A percentile compares a stretch with the other conserved stretches of the same genome.
These are phyloP conservation scores for Euphorbia peplus DNA, from an alignment of 345 rosid genomes.

Conservation along the genomic window DNA sequence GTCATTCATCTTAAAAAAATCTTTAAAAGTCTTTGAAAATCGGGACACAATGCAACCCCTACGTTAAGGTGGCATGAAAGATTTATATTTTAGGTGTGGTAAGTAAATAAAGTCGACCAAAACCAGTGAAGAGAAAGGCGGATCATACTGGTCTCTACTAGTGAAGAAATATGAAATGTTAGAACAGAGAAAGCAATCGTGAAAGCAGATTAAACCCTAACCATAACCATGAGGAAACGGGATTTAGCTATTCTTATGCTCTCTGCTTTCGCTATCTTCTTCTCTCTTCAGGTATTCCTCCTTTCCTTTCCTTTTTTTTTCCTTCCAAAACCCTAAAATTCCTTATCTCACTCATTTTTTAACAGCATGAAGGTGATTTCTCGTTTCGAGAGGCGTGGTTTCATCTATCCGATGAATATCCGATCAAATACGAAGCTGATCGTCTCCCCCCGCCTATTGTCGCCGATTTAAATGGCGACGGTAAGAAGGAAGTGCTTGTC, in stretches of 20 bases:
- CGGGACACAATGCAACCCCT: too few species aligned
- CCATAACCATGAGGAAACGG: constrained; percentile 93
- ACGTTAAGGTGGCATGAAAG: too few species aligned
- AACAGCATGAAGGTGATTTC: constrained; percentile 94
- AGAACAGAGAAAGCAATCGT: not conserved
- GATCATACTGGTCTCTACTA: too few species aligned
- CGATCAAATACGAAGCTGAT: constrained; percentile 82
- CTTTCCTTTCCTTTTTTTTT: not conserved
- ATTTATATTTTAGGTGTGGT: too few species aligned
- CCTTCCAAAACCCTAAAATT: not conserved
- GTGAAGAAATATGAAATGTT: not conserved
- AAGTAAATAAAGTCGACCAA: too few species aligned
- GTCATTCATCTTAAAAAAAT: too few species aligned
- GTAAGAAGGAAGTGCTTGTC: constrained; percentile 80
- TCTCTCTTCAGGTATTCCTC: constrained; percentile 81
- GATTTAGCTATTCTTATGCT: constrained; percentile 96
- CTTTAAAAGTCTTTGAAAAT: too few species aligned
- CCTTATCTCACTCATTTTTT: not conserved
- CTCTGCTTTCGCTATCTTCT: constrained; percentile 93
- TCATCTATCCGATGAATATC: constrained; percentile 75
- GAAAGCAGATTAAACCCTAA: not conserved
- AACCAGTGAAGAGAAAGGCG: too few species aligned
- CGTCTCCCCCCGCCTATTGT: constrained; percentile 91
- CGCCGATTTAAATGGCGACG: constrained; percentile 94
- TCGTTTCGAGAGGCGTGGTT: constrained; percentile 95